Conservation (phyloP, 83 land plant genomes). For the Thuja plicata region DNA sequence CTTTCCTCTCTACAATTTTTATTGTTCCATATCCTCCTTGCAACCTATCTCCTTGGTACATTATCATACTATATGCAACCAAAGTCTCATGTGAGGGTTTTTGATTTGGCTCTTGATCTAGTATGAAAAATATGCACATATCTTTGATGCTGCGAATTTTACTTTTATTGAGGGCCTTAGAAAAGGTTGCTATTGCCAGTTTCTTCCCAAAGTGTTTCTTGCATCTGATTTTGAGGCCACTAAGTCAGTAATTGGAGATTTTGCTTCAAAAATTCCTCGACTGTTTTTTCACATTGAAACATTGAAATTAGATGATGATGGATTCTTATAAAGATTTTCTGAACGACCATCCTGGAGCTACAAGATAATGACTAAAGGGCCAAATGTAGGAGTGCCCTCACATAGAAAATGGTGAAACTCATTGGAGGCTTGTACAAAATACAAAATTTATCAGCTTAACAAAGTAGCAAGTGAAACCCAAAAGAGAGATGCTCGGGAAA, state of each 20-base stretch:
- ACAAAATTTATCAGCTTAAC: not conserved
- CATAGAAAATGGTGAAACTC: not conserved
- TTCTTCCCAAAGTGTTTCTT: not conserved
- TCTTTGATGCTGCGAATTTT: not conserved
- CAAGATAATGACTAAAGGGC: not conserved
- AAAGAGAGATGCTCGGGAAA: not conserved
- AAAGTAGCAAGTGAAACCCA: not conserved
- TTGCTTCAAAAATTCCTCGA: no score
- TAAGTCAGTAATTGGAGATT: not conserved
- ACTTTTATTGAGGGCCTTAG: no score
- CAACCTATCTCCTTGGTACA: no score
- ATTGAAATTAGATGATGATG: not conserved
- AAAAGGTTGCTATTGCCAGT: not conserved
- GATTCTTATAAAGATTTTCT: not conserved
- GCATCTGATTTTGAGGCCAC: not conserved
- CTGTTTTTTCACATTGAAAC: not conserved
- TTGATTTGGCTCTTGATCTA: not conserved
- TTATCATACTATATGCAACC: not conserved
- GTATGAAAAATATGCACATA: not conserved
- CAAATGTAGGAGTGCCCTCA: not conserved
- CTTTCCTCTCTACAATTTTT: no score
- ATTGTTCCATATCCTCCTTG: no score
- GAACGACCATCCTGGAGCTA: not conserved
- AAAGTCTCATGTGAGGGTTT: not conserved
- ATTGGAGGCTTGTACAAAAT: not conserved